These are phyloP conservation scores for Daedaleopsis sinensis DNA, from an alignment of 768 basidiomycete genomes.

Conservation along the genomic window DNA sequence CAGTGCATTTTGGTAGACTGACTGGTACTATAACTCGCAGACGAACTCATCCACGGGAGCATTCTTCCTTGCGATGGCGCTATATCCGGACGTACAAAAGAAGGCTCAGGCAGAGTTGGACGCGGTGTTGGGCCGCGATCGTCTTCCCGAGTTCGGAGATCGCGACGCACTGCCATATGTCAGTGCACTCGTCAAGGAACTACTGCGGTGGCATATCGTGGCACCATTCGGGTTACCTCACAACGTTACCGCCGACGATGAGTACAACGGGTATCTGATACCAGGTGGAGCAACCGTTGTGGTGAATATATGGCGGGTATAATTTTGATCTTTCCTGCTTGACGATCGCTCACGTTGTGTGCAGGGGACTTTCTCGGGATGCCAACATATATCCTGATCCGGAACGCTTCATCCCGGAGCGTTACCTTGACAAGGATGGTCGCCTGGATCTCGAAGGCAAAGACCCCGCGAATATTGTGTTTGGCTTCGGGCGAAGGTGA, in stretches of 20 bases:
- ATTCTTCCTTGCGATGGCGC: slow-evolving; percentile 4
- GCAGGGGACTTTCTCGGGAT: slow-evolving; percentile 14
- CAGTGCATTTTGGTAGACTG: too few species aligned
- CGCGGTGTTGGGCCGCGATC: slow-evolving; percentile 3
- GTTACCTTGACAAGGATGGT: slow-evolving; percentile 12
- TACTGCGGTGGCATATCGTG: slow-evolving; percentile 9
- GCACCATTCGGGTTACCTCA: slow-evolving; percentile 24
- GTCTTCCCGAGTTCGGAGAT: slow-evolving; percentile 15
- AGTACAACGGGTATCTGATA: slow-evolving; percentile 42
- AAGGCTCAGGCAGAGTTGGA: slow-evolving; percentile 17
- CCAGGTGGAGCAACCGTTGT: slow-evolving; percentile 31
- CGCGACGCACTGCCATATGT: slow-evolving; percentile 10
- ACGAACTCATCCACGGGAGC: neutral
- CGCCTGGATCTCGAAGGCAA: neutral
- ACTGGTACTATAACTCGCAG: too few species aligned
- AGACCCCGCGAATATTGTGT: neutral
- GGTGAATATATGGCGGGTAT: slow-evolving; percentile 24
- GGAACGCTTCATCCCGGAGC: slow-evolving; percentile 20
- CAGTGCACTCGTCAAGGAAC: slow-evolving; percentile 10
- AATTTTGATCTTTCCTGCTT: slow-evolving; percentile 7
- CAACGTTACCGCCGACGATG: slow-evolving; percentile 39
- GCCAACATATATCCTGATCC: slow-evolving; percentile 16
- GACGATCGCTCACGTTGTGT: slow-evolving; percentile 2
- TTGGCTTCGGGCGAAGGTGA: neutral
- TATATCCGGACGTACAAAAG: slow-evolving; percentile 9